A percentile compares a stretch with the other conserved stretches of the same genome.
Conservation (phyloP, 345 rosid species). For the Triadica sebifera region DNA sequence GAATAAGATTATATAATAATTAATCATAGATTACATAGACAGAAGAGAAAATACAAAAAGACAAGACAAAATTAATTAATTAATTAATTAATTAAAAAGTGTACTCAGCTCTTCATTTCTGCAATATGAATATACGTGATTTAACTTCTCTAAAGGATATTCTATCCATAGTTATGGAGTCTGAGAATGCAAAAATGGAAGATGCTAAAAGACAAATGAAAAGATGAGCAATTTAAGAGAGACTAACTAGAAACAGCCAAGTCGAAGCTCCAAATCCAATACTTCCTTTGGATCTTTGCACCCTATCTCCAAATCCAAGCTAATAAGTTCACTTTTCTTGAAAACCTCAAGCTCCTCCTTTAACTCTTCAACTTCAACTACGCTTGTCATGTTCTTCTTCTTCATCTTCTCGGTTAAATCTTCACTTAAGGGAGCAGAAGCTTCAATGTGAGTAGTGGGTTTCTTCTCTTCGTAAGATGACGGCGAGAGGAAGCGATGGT, state of each 20-base stretch:
- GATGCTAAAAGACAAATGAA: background rate
- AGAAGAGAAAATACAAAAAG: background rate
- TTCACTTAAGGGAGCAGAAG: slow-evolving; percentile 18
- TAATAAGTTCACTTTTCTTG: slow-evolving; percentile 33
- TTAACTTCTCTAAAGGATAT: too few relatives aligned
- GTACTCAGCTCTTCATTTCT: background rate
- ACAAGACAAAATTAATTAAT: too few relatives aligned
- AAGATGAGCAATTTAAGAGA: background rate
- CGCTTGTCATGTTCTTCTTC: slow-evolving; percentile 22
- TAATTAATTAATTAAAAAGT: slow-evolving; percentile 9
- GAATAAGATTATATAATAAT: slow-evolving; percentile 3
- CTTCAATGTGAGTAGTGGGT: slow-evolving; percentile 11
- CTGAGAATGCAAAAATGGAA: background rate
- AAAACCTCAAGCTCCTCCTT: slow-evolving; percentile 24
- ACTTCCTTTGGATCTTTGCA: slow-evolving; percentile 43
- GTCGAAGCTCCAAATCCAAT: slow-evolving; percentile 72
- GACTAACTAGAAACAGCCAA: slow-evolving; percentile 36
- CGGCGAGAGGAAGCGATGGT: slow-evolving; percentile 22
- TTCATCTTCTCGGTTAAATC: slow-evolving; percentile 28
- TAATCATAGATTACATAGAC: background rate
- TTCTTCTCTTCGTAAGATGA: slow-evolving; percentile 25
- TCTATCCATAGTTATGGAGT: background rate
- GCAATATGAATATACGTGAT: too few relatives aligned
- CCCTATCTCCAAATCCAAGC: slow-evolving; percentile 47
- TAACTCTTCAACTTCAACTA: slow-evolving; percentile 30